Base-by-base conservation (phyloP, 169 alveolate genomes). In the Ichthyophthirius multifiliis region DNA sequence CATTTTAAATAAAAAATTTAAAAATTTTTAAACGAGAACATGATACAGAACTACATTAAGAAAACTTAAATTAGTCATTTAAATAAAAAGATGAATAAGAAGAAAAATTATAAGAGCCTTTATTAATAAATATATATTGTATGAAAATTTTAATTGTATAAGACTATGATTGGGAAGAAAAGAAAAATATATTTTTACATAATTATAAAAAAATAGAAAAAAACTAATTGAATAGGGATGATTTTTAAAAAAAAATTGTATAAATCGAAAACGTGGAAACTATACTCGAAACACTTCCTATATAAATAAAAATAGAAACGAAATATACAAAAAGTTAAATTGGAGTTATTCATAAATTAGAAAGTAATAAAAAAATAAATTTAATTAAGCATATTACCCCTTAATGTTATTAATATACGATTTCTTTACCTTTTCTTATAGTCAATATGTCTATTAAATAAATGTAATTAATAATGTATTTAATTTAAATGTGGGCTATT, bases 271-370 rank as follows among this genome's bases (percentile, higher is more conserved):
- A 55, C 71, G 5, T 18, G n/a, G n/a, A 55, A 27, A 55, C 31
- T 18, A 55, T 55, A 4, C 31, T 55, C 23, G 71, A 55, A 55
- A 55, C 71, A 10, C 71, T 55, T 55, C 71, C 71, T 55, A 55
- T 55, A 10, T 55, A 34, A 4, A 23, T 55, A 12, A 55, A 39
- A 27, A 55, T 55, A 39, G 71, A 55, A 23, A 55, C 13, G 31
- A 15, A n/a, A 5, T 23, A 55, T 9, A 55, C 23, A 6, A 27
- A 10, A 27, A 27, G 31, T 27, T 55, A 13, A 18, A 55, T 55
- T 10, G 71, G 71, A 16, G 31, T 39, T 2, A 20, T 20, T 20
- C 31, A 39, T 6, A 13, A 13, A 10, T 55, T 55, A 5, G 43
- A 34, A 1, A 1, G 39, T 27, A 39, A 55, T 3, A 55, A 55